A percentile compares a stretch with the other conserved stretches of the same genome.
phyloP scores from a whole-genome alignment of 2,329 filamentous ascomycete genomes.

The Gnomoniopsis smithogilvyi region DNA sequence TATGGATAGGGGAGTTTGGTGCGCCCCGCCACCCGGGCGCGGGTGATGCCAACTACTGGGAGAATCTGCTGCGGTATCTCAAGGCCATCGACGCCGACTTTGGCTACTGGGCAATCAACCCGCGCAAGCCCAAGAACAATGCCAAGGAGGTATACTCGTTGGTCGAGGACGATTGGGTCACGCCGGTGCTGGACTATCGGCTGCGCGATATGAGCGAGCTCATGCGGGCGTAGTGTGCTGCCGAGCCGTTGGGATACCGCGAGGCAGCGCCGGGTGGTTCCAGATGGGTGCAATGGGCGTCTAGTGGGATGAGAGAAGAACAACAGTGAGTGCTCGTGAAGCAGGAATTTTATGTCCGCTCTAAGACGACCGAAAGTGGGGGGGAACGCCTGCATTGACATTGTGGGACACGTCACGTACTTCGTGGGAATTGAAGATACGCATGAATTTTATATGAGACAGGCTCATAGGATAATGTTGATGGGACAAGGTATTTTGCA shows the following conservation, averaged over 20 bases:
- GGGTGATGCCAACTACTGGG: constrained; percentile 64
- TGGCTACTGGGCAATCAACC: constrained; percentile 69
- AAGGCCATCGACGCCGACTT: constrained; percentile 59
- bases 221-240: constrained; percentile 32
- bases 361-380: no score
- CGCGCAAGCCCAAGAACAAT: constrained; percentile 58
- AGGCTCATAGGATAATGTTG: not conserved
- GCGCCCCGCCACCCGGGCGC: constrained; percentile 49
- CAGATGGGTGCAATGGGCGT: not conserved
- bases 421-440: not conserved
- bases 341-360: no score
- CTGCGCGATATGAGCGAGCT: constrained; percentile 59
- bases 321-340: no score
- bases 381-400: no score
- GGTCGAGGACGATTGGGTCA: constrained; percentile 62
- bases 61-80: constrained; percentile 58
- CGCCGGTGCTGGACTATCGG: constrained; percentile 59
- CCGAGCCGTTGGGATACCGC: not conserved
- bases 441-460: no score
- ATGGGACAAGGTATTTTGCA: not conserved
- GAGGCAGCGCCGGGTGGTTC: not conserved
- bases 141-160: constrained; percentile 59
- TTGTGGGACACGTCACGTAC: no score
- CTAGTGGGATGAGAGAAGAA: not conserved
- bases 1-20: constrained; percentile 69